Evolutionary conservation across 2,329 filamentous ascomycete species (phyloP), one percentile per base, ranked within the genome.

Genomic region (Cercospora sp.): DNA sequence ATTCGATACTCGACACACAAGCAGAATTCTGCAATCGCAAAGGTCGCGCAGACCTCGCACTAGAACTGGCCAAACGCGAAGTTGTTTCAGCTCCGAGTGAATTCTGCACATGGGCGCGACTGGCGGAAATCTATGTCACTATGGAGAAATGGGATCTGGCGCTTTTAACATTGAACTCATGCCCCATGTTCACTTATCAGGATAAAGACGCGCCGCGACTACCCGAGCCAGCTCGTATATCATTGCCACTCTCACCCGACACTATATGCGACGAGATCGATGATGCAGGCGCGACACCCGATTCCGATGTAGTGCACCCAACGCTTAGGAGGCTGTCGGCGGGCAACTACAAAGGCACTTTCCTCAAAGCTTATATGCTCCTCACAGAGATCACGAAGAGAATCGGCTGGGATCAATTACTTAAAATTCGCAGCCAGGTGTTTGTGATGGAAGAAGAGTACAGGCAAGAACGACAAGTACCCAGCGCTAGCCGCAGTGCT

Each of bases 401-500:
- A 80, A 97, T 99, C 74, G 95, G 95, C 45, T 99, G 95, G 95
- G 95, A 99, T 75, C 93, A 97, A 77, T 85, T 99, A 23, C 84
- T 99, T 62, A 96, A 93, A 80, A 97, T 96, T 75, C 88, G 95
- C 73, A 98, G 94, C 82, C 94, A 94, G 70, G 95, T 99, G 1
- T 99, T 99, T 75, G 95, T 99, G 60, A 99, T 99, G 95, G 95
- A 99, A 79, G 95, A 99, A 77, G 95, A 99, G 79, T 99, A 99
- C 78, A 89, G 95, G 60, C 91, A 90, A 66, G 95, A 98, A 81
- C 92, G 91, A 80, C 89, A 91, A 66, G 81, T 82, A 18, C 76
- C 83, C 60, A 76, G 80, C 57, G 76, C 81, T 67, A 79, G 80
- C 75, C 87, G 91, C 55, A 93, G 91, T 77, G 87, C 93, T 60